Percentiles rank a stretch among this genome's conserved stretches.
Evolutionary conservation across 129 eudicot genomes (phyloP).

Genomic region (Artemisia annua): DNA sequence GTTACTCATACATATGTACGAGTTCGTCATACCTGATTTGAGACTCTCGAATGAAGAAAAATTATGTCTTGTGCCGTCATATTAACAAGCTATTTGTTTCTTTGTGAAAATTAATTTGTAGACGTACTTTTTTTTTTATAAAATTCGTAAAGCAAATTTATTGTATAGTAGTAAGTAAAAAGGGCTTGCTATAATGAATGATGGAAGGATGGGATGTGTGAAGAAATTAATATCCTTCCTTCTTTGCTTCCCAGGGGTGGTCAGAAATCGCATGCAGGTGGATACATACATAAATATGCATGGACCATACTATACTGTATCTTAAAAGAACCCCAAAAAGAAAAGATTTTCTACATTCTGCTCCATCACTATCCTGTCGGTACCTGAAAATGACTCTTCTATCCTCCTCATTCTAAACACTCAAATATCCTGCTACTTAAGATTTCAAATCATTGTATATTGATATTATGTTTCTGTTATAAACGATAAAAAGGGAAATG

Average conservation of each 20-base stretch:
- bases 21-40: too few relatives aligned
- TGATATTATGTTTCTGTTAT: too few relatives aligned
- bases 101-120: too few relatives aligned
- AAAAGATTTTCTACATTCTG: constrained; percentile 52
- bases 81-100: too few relatives aligned
- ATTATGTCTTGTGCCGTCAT: too few relatives aligned
- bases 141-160: not conserved
- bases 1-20: too few relatives aligned
- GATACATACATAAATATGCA: constrained; percentile 22
- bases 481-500: too few relatives aligned
- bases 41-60: too few relatives aligned
- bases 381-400: constrained; percentile 3
- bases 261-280: constrained; percentile 22
- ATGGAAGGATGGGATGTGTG: constrained; percentile 37
- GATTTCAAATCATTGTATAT: too few relatives aligned
- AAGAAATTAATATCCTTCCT: constrained; percentile 25
- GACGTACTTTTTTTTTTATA: too few relatives aligned
- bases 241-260: constrained; percentile 15
- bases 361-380: constrained; percentile 59
- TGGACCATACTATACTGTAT: constrained; percentile 35
- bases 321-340: constrained; percentile 28
- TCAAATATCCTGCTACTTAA: not conserved
- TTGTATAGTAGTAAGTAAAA: not conserved
- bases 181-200: constrained; percentile 12
- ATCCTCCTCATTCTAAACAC: not conserved